Evolutionary conservation across 2,329 filamentous ascomycete genomes (phyloP), one percentile per base, ranked within the genome.

Genomic region (Ophidiomyces ophidiicola): DNA sequence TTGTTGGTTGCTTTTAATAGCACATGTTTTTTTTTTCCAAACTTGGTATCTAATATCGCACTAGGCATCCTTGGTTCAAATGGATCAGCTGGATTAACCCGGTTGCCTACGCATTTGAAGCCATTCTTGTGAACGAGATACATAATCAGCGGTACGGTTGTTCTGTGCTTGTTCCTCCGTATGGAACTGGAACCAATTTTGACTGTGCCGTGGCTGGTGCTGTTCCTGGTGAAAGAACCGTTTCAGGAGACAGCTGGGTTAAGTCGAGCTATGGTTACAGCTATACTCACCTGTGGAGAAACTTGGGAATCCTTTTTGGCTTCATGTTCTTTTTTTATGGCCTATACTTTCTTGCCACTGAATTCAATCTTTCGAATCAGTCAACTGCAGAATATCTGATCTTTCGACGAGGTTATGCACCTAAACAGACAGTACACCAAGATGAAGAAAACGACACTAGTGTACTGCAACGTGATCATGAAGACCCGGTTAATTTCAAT

Each of bases 331-430:
- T 69, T 40, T 82, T 83, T 60, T 71, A 78, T 60, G 42, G 58
- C 2, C 48, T 78, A 1, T 82, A 85, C 58, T 70, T 83, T 36
- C 32, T 72, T 11, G 72, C 73, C 0, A 70, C 71, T 0, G 80
- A 85, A 51, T 47, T 80, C 48, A 81, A 81, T 56, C 77, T 78
- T 0, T 65, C 71, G 1, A 73, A 71, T 0, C 62, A 65, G 1
- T 80, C 73, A 36, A 77, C 71, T 1, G 80, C 77, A 0, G 80
- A 86, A 51, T 71, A 77, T 1, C 68, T 86, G 1, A 74, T 85
- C 6, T 85, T 82, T 54, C 69, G 66, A 25, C 63, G 69, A 4
- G 72, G 73, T 2, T 63, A 69, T 35, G 64, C 72, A 5, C 71
- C 72, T 0, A 42, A 42, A 23, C 42, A 46, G 26, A 25, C 32